Evolutionary conservation across 305 asterid species (phyloP).

Genomic region (Fraxinus dipetala): DNA sequence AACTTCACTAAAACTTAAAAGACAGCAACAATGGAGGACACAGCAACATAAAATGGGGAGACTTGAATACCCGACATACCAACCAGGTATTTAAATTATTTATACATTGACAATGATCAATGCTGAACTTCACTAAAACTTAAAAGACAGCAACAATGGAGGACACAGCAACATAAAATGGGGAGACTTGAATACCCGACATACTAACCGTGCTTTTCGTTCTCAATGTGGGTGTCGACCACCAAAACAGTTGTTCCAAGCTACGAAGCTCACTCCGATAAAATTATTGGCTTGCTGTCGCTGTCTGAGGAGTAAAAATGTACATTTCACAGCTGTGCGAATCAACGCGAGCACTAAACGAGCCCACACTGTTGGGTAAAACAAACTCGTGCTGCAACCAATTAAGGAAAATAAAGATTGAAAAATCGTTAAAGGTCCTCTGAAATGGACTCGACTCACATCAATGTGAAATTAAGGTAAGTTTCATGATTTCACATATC

Average conservation of each 20-base stretch:
- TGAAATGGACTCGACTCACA: background rate
- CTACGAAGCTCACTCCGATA: background rate
- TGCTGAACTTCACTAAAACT: background rate
- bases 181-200: background rate
- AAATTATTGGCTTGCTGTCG: background rate
- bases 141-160: background rate
- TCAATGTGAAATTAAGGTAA: background rate
- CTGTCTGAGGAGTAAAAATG: constrained; percentile 33
- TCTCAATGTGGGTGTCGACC: background rate
- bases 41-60: background rate
- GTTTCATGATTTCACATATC: background rate
- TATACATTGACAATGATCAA: background rate
- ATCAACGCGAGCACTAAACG: constrained; percentile 40
- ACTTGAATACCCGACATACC: too few relatives aligned
- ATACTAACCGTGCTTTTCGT: background rate
- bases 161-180: background rate
- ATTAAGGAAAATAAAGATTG: background rate
- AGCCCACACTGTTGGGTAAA: constrained; percentile 23
- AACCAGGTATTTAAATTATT: background rate
- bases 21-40: background rate
- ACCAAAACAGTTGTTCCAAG: background rate
- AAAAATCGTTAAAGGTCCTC: background rate
- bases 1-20: background rate
- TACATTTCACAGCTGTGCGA: constrained; percentile 44
- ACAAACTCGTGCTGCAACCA: constrained; percentile 44